These are phyloP conservation scores for Mycena vitilis DNA, from an alignment of 768 basidiomycete genomes.

Conservation along the genomic window DNA sequence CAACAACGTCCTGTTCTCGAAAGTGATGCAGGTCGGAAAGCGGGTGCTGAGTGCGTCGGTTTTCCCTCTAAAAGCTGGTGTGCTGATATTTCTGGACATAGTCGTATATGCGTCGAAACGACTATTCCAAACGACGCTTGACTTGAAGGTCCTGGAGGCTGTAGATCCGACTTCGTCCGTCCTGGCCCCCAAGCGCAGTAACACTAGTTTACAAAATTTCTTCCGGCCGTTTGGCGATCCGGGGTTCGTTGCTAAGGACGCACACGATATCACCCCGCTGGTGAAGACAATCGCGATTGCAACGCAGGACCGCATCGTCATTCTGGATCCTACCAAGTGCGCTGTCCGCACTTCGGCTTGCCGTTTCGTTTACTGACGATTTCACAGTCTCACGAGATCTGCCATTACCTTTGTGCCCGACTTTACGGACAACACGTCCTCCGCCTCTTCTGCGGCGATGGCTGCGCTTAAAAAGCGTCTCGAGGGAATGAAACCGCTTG, in stretches of 20 bases:
- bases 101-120: conserved; percentile 79
- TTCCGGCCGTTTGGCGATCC: conserved; percentile 76
- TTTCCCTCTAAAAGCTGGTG: neutral
- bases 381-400: conserved; percentile 54
- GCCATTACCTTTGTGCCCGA: conserved; percentile 68
- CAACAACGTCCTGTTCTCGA: conserved; percentile 70
- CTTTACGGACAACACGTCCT: conserved; percentile 53
- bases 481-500: conserved; percentile 71
- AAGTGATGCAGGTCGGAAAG: conserved; percentile 62
- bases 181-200: conserved; percentile 50
- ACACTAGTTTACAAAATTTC: conserved; percentile 45
- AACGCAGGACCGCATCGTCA: conserved; percentile 71
- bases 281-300: conserved; percentile 74
- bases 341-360: neutral
- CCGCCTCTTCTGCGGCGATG: conserved; percentile 50
- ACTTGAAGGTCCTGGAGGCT: conserved; percentile 71
- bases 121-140: conserved; percentile 64
- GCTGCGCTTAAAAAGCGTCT: conserved; percentile 68
- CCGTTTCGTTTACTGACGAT: conserved; percentile 2
- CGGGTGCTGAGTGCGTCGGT: conserved; percentile 65
- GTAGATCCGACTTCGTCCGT: conserved; percentile 52
- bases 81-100: conserved; percentile 40
- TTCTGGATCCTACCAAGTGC: conserved; percentile 78
- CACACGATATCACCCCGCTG: conserved; percentile 68
- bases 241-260: conserved; percentile 79